A percentile compares a stretch with the other conserved stretches of the same genome.
These are phyloP conservation scores for Exophiala xenobiotica DNA, from an alignment of 2,329 filamentous ascomycete genomes.

Conservation along the genomic window DNA sequence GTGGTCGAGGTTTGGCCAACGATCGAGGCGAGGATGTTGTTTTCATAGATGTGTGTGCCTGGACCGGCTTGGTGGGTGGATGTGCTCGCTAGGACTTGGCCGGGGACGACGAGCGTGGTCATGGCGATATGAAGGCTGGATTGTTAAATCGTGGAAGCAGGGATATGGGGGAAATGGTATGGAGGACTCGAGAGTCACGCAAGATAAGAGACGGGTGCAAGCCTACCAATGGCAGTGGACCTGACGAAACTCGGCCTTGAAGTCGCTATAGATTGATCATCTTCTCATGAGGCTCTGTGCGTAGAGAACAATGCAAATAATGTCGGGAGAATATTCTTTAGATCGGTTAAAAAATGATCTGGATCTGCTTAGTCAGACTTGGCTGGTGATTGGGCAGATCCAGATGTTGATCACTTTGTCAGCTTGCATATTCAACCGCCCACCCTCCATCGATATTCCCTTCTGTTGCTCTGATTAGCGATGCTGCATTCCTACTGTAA, in stretches of 20 bases:
- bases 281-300: too few species aligned
- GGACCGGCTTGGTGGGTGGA: constrained; percentile 70
- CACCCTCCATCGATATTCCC: neutral
- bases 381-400: too few species aligned
- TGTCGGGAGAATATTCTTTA: too few species aligned
- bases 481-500: neutral
- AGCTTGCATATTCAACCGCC: neutral
- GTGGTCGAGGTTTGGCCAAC: constrained; percentile 67
- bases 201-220: too few species aligned
- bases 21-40: constrained; percentile 77
- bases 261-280: too few species aligned
- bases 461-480: neutral
- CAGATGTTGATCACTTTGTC: too few species aligned
- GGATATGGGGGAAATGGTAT: neutral
- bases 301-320: too few species aligned
- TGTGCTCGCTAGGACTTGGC: constrained; percentile 71
- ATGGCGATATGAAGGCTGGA: constrained; percentile 1
- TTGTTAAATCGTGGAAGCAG: neutral
- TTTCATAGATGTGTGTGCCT: constrained; percentile 78
- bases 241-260: too few species aligned
- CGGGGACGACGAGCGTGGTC: constrained; percentile 52
- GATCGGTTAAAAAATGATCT: too few species aligned
- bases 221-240: too few species aligned
- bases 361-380: neutral
- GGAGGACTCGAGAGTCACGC: neutral